phyloP scores from a whole-genome alignment of 331 rosid genomes.

The Malus hybrid region DNA sequence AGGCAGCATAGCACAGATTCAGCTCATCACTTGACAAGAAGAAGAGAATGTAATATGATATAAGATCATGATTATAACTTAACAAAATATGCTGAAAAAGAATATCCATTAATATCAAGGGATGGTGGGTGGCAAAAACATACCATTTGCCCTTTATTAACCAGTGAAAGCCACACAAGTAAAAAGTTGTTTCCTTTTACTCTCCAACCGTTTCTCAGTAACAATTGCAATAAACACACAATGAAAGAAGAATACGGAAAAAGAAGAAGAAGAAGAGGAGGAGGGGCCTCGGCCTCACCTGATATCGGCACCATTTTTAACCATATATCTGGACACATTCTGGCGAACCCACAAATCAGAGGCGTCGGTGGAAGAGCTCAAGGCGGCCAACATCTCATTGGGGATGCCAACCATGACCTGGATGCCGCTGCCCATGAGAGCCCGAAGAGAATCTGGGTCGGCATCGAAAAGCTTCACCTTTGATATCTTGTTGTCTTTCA shows the following conservation, averaged over 20 bases:
- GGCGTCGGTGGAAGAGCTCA: conserved; percentile 55
- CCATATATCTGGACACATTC: conserved; percentile 56
- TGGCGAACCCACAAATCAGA: conserved; percentile 77
- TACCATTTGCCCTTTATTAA: no score
- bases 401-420: conserved; percentile 88
- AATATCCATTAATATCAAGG: neutral
- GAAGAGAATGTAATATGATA: neutral
- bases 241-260: neutral
- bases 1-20: neutral
- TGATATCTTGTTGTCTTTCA: conserved; percentile 51
- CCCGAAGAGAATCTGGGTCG: conserved; percentile 44
- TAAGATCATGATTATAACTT: no score
- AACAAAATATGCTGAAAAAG: no score
- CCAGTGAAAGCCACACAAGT: neutral
- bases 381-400: conserved; percentile 57
- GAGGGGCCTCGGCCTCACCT: conserved; percentile 36
- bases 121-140: neutral
- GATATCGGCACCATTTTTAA: conserved; percentile 73
- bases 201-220: neutral
- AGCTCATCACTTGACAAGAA: neutral
- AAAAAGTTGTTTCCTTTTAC: neutral
- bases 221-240: neutral
- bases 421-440: conserved; percentile 68
- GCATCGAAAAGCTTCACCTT: conserved; percentile 89
- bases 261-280: neutral